Percentiles rank a stretch among this genome's conserved stretches.
phyloP scores from a whole-genome alignment of 768 basidiomycete species.

The Cystofilobasidium ferigula region DNA sequence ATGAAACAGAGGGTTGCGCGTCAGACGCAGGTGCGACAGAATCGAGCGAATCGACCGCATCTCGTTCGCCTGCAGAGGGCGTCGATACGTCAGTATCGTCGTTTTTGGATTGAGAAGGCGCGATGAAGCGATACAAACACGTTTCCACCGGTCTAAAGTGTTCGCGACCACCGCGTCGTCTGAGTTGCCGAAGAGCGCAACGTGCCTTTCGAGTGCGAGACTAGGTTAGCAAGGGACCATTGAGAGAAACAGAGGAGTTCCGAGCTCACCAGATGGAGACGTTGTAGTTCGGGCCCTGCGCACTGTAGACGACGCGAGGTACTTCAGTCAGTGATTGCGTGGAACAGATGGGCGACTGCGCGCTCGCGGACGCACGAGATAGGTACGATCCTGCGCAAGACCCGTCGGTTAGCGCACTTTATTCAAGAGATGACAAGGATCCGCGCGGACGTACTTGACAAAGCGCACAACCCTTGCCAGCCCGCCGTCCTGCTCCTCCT shows the following conservation, averaged over 20 bases:
- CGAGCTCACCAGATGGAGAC: constrained; percentile 13
- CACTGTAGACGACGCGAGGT: not conserved
- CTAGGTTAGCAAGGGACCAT: not conserved
- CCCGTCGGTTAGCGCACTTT: too few relatives aligned
- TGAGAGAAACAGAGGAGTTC: not conserved
- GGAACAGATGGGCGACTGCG: too few relatives aligned
- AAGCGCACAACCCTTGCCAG: not conserved
- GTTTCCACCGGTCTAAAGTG: constrained; percentile 5
- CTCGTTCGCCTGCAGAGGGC: constrained; percentile 21
- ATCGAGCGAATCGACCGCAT: constrained; percentile 25
- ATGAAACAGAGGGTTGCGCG: constrained; percentile 13
- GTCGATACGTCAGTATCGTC: not conserved
- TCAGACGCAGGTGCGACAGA: constrained; percentile 27
- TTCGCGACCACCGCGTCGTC: constrained; percentile 12
- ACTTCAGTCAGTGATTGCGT: not conserved
- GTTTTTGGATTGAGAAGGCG: not conserved
- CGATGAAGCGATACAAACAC: too few relatives aligned
- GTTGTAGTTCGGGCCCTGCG: constrained; percentile 22
- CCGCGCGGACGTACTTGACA: not conserved
- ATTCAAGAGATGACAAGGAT: not conserved
- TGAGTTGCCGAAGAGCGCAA: constrained; percentile 24
- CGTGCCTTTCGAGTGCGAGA: constrained; percentile 21
- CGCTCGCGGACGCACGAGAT: not conserved
- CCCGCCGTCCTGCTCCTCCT: not conserved
- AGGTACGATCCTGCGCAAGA: constrained; percentile 8